Percentiles rank a stretch among this genome's conserved stretches.
These are phyloP conservation scores for Blastocrithidia nonstop DNA, from an alignment of 208 protist species.

Conservation along the genomic window DNA sequence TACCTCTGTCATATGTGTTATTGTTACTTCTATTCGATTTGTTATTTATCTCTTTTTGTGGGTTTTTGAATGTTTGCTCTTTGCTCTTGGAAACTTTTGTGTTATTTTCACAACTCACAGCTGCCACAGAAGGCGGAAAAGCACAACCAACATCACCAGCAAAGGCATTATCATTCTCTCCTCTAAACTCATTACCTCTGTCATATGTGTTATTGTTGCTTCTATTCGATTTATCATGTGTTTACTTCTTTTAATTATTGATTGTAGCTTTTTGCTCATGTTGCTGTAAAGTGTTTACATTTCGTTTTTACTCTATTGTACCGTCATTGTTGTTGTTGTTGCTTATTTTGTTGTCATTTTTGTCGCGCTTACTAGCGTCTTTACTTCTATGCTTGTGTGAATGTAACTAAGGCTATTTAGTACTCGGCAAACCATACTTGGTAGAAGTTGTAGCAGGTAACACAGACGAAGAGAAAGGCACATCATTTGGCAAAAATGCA, in stretches of 20 bases:
- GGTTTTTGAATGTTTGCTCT: not conserved
- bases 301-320: too few species aligned
- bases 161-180: not conserved
- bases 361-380: too few species aligned
- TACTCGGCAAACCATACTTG: too few species aligned
- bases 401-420: too few species aligned
- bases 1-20: not conserved
- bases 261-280: too few species aligned
- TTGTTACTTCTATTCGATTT: constrained; percentile 1
- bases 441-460: too few species aligned
- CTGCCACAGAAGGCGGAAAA: not conserved
- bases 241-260: not conserved
- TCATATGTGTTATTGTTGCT: constrained; percentile 4
- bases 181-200: not conserved
- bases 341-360: not conserved
- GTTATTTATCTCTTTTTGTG: not conserved
- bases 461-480: too few species aligned
- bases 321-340: constrained; percentile 5
- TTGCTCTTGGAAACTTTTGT: too few species aligned
- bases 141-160: not conserved
- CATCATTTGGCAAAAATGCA: too few species aligned
- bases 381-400: too few species aligned
- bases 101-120: too few species aligned
- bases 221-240: not conserved
- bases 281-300: too few species aligned